Evolutionary conservation across 257 asterid species (phyloP).

Genomic region (Knoxia roxburghii): DNA sequence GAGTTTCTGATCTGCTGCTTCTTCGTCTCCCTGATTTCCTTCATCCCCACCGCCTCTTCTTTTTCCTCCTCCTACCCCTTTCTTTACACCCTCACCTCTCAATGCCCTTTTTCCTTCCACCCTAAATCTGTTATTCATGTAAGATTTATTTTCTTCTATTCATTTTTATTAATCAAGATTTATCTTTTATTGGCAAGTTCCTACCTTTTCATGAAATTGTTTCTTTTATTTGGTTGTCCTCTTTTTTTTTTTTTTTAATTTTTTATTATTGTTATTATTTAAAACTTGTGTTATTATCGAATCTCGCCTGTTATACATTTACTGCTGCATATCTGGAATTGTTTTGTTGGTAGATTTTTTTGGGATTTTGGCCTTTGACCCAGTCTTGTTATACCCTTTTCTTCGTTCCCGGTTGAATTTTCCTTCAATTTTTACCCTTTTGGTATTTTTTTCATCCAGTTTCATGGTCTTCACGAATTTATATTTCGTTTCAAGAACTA

Average conservation of each 20-base stretch:
- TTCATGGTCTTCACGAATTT: background rate
- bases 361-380: background rate
- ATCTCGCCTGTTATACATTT: background rate
- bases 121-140: constrained; percentile 15
- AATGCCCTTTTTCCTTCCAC: constrained; percentile 21
- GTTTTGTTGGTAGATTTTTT: background rate
- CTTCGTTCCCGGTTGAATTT: background rate
- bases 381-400: background rate
- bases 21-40: background rate
- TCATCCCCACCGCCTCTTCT: background rate
- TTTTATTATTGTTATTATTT: too few species aligned
- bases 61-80: constrained; percentile 4
- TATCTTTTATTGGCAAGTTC: background rate
- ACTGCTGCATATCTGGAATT: background rate
- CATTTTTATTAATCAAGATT: background rate
- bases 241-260: too few species aligned
- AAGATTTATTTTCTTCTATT: background rate
- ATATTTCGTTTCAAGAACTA: background rate
- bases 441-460: background rate
- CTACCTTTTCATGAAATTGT: background rate
- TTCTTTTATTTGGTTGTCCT: background rate
- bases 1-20: background rate
- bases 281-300: background rate
- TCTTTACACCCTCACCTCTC: constrained; percentile 10
- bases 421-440: background rate